phyloP scores from a whole-genome alignment of 2,329 filamentous ascomycete genomes.

The Claviceps lovelessii region DNA sequence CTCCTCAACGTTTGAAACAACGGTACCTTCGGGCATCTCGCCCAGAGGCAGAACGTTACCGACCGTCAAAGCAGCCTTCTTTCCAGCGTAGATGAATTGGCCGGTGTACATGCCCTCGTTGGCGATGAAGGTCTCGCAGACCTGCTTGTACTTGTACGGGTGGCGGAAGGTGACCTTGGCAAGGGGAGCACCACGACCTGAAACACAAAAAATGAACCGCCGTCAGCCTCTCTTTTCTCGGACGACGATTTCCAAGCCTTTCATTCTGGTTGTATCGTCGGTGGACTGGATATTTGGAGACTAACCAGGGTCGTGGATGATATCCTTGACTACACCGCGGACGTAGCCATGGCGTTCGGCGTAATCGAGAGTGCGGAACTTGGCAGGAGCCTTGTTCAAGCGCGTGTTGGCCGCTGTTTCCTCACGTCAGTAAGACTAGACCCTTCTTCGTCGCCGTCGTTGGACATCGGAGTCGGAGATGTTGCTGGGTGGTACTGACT shows the following conservation, averaged over 20 bases:
- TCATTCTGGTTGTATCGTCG: neutral
- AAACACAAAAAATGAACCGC: slow-evolving; percentile 9
- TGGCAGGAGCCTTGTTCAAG: slow-evolving; percentile 71
- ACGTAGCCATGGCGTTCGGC: slow-evolving; percentile 96
- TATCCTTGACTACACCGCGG: slow-evolving; percentile 94
- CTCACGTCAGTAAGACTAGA: slow-evolving; percentile 17
- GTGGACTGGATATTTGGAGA: slow-evolving; percentile 8
- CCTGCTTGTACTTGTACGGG: slow-evolving; percentile 95
- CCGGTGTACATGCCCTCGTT: slow-evolving; percentile 99
- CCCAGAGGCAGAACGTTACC: slow-evolving; percentile 93
- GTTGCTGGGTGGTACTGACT: slow-evolving; percentile 26
- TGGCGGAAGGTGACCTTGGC: slow-evolving; percentile 95
- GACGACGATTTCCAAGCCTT: neutral
- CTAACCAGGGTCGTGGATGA: slow-evolving; percentile 88
- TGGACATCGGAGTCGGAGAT: slow-evolving; percentile 10
- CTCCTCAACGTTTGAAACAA: slow-evolving; percentile 98
- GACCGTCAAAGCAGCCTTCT: slow-evolving; percentile 93
- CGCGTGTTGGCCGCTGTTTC: slow-evolving; percentile 61
- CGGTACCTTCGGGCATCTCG: slow-evolving; percentile 96
- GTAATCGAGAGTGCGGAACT: slow-evolving; percentile 95
- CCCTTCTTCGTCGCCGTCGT: slow-evolving; percentile 9
- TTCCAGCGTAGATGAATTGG: slow-evolving; percentile 99
- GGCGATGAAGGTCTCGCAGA: slow-evolving; percentile 98
- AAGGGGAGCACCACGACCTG: slow-evolving; percentile 80
- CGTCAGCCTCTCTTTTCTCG: slow-evolving; percentile 11